Percentiles rank a stretch among this genome's conserved stretches.
Evolutionary conservation across 2,329 filamentous ascomycete genomes (phyloP).

Genomic region (Fusarium multiceps): DNA sequence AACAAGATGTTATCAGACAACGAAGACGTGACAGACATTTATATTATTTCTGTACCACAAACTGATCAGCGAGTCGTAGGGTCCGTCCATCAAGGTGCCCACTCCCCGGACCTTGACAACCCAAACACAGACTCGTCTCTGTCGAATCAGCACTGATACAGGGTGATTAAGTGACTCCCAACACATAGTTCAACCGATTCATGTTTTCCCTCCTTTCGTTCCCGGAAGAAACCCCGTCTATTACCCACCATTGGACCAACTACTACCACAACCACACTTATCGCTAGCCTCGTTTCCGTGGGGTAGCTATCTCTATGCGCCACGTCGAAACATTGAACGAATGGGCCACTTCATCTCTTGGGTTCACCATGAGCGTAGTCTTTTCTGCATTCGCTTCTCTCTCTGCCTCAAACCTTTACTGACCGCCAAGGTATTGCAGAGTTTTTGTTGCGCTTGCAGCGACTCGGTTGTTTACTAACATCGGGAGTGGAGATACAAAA

Average conservation of each 20-base stretch:
- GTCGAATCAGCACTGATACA: constrained; percentile 31
- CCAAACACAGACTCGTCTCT: constrained; percentile 26
- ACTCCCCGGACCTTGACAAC: constrained; percentile 35
- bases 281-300: not conserved
- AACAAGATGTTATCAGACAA: not conserved
- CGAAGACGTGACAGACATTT: constrained; percentile 32
- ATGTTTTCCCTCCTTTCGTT: constrained; percentile 8
- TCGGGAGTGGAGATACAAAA: constrained; percentile 12
- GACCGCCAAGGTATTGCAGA: not conserved
- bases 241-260: not conserved
- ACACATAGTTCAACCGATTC: constrained; percentile 15
- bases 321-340: not conserved
- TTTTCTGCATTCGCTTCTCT: not conserved
- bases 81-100: constrained; percentile 44
- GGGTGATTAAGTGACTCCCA: constrained; percentile 20
- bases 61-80: constrained; percentile 26
- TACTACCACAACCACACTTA: not conserved
- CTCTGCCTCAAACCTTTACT: not conserved
- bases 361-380: not conserved
- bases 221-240: not conserved
- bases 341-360: not conserved
- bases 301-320: not conserved
- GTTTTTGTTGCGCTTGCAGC: constrained; percentile 3
- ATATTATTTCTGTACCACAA: constrained; percentile 18
- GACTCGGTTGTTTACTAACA: constrained; percentile 9